A percentile compares a stretch with the other conserved stretches of the same genome.
Evolutionary conservation across 1,284 basidiomycete genomes (phyloP).

Genomic region (Ustilago cynodontis): DNA sequence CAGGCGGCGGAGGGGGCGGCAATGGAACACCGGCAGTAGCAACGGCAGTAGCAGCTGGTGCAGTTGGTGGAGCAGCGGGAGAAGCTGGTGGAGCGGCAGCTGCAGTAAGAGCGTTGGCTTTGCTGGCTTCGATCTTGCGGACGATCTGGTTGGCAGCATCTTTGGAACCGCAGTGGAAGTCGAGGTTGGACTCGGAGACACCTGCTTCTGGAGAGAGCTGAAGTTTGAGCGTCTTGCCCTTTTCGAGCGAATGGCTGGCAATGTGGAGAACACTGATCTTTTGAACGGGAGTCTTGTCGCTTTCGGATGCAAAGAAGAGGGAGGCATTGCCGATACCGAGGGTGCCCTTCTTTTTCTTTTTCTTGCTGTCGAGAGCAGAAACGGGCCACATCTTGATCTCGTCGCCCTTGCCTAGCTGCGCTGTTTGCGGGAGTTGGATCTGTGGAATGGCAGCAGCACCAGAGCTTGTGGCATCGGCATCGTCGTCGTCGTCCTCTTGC

Average conservation of each 20-base stretch:
- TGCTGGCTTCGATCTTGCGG: slow-evolving; percentile 62
- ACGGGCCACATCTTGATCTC: slow-evolving; percentile 70
- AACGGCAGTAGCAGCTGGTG: slow-evolving; percentile 23
- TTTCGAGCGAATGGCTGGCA: slow-evolving; percentile 56
- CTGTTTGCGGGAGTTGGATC: slow-evolving; percentile 46
- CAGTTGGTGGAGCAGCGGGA: slow-evolving; percentile 20
- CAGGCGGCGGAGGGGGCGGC: slow-evolving; percentile 47
- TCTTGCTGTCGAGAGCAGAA: slow-evolving; percentile 64
- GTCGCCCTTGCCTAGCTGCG: slow-evolving; percentile 57
- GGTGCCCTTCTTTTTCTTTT: slow-evolving; percentile 68
- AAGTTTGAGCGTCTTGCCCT: slow-evolving; percentile 65
- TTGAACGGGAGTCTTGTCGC: slow-evolving; percentile 67
- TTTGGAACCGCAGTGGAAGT: slow-evolving; percentile 64
- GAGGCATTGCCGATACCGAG: slow-evolving; percentile 68
- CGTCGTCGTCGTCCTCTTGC: slow-evolving; percentile 51
- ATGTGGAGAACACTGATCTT: slow-evolving; percentile 64
- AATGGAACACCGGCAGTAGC: slow-evolving; percentile 24
- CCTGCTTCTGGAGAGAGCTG: slow-evolving; percentile 55
- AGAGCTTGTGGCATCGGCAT: slow-evolving; percentile 21
- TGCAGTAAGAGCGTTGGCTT: slow-evolving; percentile 48
- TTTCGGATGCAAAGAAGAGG: slow-evolving; percentile 68
- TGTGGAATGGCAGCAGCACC: slow-evolving; percentile 52
- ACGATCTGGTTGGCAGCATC: slow-evolving; percentile 63
- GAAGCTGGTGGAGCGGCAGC: slow-evolving; percentile 17
- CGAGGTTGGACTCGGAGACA: slow-evolving; percentile 43